These are phyloP conservation scores for Skeletonema tropicum DNA, from an alignment of 108 stramenopile genomes.

Conservation along the genomic window DNA sequence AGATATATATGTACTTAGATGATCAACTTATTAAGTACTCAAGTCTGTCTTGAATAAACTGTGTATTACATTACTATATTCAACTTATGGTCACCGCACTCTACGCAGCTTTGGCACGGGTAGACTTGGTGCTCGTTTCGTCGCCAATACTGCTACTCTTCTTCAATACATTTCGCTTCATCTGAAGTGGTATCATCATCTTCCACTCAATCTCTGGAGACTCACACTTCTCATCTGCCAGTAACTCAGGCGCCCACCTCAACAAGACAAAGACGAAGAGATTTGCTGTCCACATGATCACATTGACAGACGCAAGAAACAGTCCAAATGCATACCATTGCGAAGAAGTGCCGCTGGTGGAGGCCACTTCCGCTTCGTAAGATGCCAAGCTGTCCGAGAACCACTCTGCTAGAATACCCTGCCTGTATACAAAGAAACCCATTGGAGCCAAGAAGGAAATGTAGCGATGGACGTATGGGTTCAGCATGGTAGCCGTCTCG, in stretches of 20 bases:
- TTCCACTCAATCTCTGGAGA: constrained; percentile 6
- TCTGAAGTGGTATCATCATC: background rate
- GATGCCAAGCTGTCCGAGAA: constrained; percentile 1
- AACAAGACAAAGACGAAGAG: background rate
- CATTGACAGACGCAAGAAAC: background rate
- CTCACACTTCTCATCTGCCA: constrained; percentile 1
- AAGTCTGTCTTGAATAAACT: no score
- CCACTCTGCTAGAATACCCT: constrained; percentile 7
- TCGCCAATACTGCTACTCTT: background rate
- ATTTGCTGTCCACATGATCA: constrained; percentile 1
- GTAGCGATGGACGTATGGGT: constrained; percentile 15
- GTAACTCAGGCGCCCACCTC: background rate
- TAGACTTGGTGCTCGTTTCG: background rate
- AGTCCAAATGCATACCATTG: constrained; percentile 3
- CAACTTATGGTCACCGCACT: no score
- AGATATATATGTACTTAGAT: no score
- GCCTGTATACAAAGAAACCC: constrained; percentile 22
- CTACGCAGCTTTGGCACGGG: background rate
- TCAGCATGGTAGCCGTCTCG: constrained; percentile 12
- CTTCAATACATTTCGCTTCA: background rate
- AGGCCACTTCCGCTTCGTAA: background rate
- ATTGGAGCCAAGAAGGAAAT: constrained; percentile 8
- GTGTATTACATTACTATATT: no score
- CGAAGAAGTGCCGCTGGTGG: background rate
- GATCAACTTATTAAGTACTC: no score